Conservation (phyloP, 441 rosid genomes). For the Jatropha podagrica region DNA sequence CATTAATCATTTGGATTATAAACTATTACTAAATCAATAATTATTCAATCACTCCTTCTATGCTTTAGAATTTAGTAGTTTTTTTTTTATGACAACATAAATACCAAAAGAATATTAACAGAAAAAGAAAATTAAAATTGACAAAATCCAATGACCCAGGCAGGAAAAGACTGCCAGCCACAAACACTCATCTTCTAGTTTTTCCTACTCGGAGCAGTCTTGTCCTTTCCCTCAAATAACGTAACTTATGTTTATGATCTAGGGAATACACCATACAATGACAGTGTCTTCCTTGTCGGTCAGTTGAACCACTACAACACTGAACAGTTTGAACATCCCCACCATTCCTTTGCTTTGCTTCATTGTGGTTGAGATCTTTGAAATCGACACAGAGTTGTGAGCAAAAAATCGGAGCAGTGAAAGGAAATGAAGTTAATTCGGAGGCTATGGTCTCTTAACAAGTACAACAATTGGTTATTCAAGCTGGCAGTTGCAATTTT, state of each 20-base stretch:
- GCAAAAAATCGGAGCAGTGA: neutral
- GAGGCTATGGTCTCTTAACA: slow-evolving; percentile 38
- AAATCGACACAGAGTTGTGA: neutral
- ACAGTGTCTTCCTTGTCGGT: slow-evolving; percentile 10
- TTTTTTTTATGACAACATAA: too few species aligned
- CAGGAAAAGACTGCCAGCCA: neutral
- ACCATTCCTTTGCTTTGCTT: slow-evolving; percentile 12
- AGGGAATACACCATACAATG: neutral
- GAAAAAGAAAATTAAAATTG: neutral
- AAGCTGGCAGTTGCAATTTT: slow-evolving; percentile 52
- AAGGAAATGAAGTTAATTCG: slow-evolving; percentile 49
- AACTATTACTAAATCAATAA: too few species aligned
- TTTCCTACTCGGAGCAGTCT: neutral
- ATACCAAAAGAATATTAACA: too few species aligned
- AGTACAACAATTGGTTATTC: slow-evolving; percentile 47
- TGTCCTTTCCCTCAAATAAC: slow-evolving; percentile 8
- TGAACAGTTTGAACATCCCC: neutral
- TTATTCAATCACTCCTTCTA: too few species aligned
- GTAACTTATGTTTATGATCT: neutral
- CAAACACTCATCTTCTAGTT: neutral
- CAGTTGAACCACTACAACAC: neutral
- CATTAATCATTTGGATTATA: too few species aligned
- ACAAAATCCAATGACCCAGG: neutral
- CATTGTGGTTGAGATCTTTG: slow-evolving; percentile 10
- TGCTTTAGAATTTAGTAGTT: too few species aligned